Base-by-base conservation (phyloP, 2,329 filamentous ascomycete species). In the Lachnellula suecica region DNA sequence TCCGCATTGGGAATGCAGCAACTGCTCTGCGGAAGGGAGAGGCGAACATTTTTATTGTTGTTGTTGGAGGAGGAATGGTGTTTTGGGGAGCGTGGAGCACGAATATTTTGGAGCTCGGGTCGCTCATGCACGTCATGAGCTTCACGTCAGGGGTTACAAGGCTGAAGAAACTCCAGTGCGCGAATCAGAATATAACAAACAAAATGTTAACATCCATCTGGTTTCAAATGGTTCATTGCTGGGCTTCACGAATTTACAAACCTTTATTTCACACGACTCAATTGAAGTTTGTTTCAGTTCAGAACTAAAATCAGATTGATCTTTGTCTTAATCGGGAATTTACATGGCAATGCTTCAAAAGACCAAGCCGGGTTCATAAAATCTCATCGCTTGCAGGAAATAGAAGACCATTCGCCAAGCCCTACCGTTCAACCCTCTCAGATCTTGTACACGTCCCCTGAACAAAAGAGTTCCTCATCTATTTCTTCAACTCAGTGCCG, bases 351-450 rank as follows among this genome's bases (percentile, higher is more conserved):
- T 43, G 53, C 35, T 51, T 46, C 40, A 38, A 53, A 44, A 47
- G 38, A 46, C 47, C 44, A 51, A 37, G 56, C 42, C 54, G 49
- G 25, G 47, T 50, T 51, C 48, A 48, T 11, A 57, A 60, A 56
- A 40, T 24, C 45, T 51, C 37, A 56, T 61, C 57, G 59, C 60
- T 58, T 47, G 58, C 53, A 61, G 47, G 29, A 44, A 50, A 49
- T 29, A 56, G 55, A 55, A 50, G 31, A 51, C 38, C 51, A 59
- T 57, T 57, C 52, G 54, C 55, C 42, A 29, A 47, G 47, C 51
- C 54, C 57, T 48, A 43, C 37, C 49, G 35, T 58, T 52, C 51
- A 49, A n/a, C n/a, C 24, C 41, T 44, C 51, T 24, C 47, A 48
- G 45, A 38, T 57, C 51, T 47, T 61, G 47, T 62, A 60, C 57